phyloP scores from a whole-genome alignment of 495 filamentous ascomycete genomes.

The Corynascus novoguineensis region DNA sequence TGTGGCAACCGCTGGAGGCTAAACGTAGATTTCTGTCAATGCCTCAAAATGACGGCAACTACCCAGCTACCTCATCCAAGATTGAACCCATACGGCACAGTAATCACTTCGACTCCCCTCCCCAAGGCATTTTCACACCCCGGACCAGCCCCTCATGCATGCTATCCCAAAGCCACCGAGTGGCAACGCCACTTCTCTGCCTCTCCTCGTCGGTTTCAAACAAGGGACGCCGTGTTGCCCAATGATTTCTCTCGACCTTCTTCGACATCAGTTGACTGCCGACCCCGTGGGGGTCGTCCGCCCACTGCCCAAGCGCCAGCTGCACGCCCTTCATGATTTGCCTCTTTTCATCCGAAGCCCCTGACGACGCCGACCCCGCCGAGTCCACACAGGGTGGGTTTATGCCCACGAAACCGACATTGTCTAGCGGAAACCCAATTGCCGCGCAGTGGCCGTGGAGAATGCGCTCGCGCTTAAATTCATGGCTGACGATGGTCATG shows the following conservation, averaged over 20 bases:
- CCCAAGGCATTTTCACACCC: constrained; percentile 32
- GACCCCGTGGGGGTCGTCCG: constrained; percentile 44
- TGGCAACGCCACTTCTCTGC: constrained; percentile 31
- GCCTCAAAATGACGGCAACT: too few species aligned
- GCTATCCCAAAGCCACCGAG: constrained; percentile 22
- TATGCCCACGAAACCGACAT: constrained; percentile 56
- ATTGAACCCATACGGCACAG: not conserved
- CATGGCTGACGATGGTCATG: constrained; percentile 68
- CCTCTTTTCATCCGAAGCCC: constrained; percentile 23
- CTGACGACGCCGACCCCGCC: not conserved
- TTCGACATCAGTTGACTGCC: constrained; percentile 44
- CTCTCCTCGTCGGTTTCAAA: constrained; percentile 36
- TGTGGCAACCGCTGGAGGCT: too few species aligned
- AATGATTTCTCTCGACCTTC: constrained; percentile 45
- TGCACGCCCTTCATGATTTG: constrained; percentile 37
- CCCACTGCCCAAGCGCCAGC: constrained; percentile 43
- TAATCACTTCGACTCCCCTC: not conserved
- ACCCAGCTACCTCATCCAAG: too few species aligned
- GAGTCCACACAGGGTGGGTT: constrained; percentile 55
- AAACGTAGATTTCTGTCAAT: too few species aligned
- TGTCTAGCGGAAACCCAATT: constrained; percentile 48
- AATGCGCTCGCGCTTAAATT: constrained; percentile 66
- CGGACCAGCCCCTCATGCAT: constrained; percentile 33
- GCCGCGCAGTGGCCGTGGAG: constrained; percentile 62
- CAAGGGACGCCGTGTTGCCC: constrained; percentile 36